Evolutionary conservation across 2,329 filamentous ascomycete species (phyloP).

Genomic region (Ophiocordyceps polyrhachis-furcata): DNA sequence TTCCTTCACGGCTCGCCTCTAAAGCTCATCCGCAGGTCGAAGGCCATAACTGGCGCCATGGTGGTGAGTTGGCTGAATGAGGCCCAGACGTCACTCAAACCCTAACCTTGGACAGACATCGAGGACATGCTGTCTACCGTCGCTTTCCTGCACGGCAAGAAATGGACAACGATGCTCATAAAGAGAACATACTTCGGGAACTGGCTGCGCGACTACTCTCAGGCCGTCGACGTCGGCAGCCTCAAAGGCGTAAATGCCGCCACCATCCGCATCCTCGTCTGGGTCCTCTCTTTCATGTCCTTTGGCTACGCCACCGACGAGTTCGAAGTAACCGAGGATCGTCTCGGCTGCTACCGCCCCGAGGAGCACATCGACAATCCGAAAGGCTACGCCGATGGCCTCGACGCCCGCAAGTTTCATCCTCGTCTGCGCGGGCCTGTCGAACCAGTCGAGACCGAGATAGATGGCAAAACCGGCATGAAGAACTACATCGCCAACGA

Average conservation of each 20-base stretch:
- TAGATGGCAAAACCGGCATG: conserved; percentile 59
- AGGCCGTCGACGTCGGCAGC: conserved; percentile 83
- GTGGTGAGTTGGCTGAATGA: conserved; percentile 17
- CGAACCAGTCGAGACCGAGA: conserved; percentile 55
- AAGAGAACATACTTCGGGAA: conserved; percentile 91
- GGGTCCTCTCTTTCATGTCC: conserved; percentile 76
- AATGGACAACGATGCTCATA: conserved; percentile 75
- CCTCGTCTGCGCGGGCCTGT: conserved; percentile 63
- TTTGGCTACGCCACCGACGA: conserved; percentile 73
- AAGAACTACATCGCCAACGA: conserved; percentile 96
- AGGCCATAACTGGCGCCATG: conserved; percentile 48
- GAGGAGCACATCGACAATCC: conserved; percentile 65
- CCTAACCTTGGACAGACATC: conserved; percentile 40
- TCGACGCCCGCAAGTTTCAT: conserved; percentile 71
- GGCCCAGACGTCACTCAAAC: background rate
- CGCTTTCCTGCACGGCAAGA: conserved; percentile 44
- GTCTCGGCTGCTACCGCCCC: conserved; percentile 66
- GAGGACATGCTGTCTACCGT: conserved; percentile 74
- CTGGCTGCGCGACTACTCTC: conserved; percentile 85
- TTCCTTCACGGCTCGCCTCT: background rate
- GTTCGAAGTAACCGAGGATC: conserved; percentile 67
- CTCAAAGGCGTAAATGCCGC: conserved; percentile 81
- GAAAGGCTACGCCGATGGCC: conserved; percentile 74
- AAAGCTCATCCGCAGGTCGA: conserved; percentile 30
- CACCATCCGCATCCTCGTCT: conserved; percentile 76